These are phyloP conservation scores for Phytophthora cajani DNA, from an alignment of 352 stramenopile species.

Conservation along the genomic window DNA sequence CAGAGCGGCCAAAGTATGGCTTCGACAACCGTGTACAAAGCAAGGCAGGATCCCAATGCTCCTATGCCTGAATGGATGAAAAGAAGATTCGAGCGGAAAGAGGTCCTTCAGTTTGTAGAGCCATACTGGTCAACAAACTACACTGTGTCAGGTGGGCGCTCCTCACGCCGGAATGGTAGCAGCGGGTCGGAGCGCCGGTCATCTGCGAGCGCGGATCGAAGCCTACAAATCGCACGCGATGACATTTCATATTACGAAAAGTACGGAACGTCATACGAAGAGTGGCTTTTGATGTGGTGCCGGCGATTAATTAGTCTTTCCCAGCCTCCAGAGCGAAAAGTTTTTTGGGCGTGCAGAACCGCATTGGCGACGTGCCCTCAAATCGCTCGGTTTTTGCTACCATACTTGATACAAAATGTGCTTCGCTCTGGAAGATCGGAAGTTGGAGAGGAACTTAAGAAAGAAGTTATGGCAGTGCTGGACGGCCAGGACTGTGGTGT, in stretches of 20 bases:
- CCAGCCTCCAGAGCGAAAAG: constrained; percentile 83
- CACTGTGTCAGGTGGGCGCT: constrained; percentile 37
- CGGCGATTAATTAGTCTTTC: constrained; percentile 78
- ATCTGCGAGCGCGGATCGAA: constrained; percentile 31
- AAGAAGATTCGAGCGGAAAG: constrained; percentile 80
- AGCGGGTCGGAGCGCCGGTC: constrained; percentile 19
- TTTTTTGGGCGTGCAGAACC: constrained; percentile 76
- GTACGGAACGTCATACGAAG: constrained; percentile 77
- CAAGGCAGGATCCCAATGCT: constrained; percentile 15
- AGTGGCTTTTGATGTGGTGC: constrained; percentile 86
- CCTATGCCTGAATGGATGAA: constrained; percentile 88
- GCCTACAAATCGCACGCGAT: constrained; percentile 31
- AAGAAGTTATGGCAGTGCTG: constrained; percentile 83
- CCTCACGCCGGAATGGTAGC: constrained; percentile 19
- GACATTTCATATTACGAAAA: constrained; percentile 80
- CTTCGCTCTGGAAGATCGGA: constrained; percentile 67
- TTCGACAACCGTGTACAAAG: constrained; percentile 25
- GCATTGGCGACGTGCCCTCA: constrained; percentile 72
- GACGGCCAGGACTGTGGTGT: constrained; percentile 71
- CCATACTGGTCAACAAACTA: constrained; percentile 93
- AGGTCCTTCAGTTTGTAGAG: constrained; percentile 88
- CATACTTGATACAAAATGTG: constrained; percentile 89
- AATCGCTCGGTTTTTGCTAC: constrained; percentile 81
- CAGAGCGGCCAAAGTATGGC: constrained; percentile 67
- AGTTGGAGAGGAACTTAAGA: constrained; percentile 77